phyloP scores from a whole-genome alignment of 2,329 filamentous ascomycete genomes.

The Aspergillus brasiliensis region DNA sequence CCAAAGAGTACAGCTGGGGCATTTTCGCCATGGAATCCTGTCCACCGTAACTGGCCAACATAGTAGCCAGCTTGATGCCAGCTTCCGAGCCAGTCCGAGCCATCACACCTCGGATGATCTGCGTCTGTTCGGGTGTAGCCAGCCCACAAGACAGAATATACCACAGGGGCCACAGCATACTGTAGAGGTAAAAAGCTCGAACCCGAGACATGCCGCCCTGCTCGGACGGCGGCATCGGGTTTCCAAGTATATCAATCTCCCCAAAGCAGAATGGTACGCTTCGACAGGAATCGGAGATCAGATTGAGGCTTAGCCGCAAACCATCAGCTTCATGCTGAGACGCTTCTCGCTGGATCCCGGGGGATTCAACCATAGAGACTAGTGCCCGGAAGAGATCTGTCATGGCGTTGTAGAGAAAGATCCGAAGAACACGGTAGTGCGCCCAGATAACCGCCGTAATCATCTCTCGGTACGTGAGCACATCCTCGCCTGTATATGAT shows the following conservation, averaged over 20 bases:
- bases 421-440: conserved; percentile 38
- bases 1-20: background rate
- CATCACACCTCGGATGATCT: conserved; percentile 32
- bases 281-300: conserved; percentile 38
- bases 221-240: conserved; percentile 19
- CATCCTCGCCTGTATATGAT: conserved; percentile 28
- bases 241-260: conserved; percentile 36
- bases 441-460: conserved; percentile 35
- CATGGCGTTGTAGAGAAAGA: conserved; percentile 36
- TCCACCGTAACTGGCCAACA: conserved; percentile 24
- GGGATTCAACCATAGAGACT: conserved; percentile 13
- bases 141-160: conserved; percentile 36
- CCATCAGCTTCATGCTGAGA: conserved; percentile 9
- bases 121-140: conserved; percentile 32
- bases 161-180: conserved; percentile 43
- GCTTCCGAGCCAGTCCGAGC: conserved; percentile 32
- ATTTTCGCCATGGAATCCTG: background rate
- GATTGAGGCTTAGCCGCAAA: conserved; percentile 30
- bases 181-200: conserved; percentile 36
- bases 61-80: conserved; percentile 38
- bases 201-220: conserved; percentile 22
- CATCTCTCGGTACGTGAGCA: conserved; percentile 37
- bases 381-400: conserved; percentile 28
- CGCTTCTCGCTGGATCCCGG: conserved; percentile 8
- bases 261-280: conserved; percentile 38